Evolutionary conservation across 331 rosid genomes (phyloP), one percentile per base, ranked within the genome.

Genomic region (Malus hybrid): DNA sequence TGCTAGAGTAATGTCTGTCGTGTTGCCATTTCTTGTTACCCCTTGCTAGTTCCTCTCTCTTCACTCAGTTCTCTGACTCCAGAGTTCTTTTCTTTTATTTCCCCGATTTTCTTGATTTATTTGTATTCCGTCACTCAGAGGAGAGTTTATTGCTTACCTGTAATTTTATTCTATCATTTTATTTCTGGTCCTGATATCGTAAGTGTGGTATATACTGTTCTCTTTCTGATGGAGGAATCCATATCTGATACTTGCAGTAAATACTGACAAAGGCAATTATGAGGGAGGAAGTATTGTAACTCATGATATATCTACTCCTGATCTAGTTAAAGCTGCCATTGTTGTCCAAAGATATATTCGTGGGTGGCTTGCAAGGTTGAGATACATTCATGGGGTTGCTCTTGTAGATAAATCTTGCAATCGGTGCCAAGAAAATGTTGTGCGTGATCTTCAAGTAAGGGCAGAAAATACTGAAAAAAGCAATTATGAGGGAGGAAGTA

Each of bases 241-340:
- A 27, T 72, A 39, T 71, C 5, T 52, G 52, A 73, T 76, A 44
- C 77, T 82, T 78, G 62, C 85, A 93, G 97, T 88, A 83, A 83
- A 73, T 78, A 92, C 93, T 74, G 90, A 89, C 46, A 88, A 76
- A 77, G 64, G 81, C 54, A 42, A 42, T 10, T 42, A 3, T 32
- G 5, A 32, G 33, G 33, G 33, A 32, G 33, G 29, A 28, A 28
- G 29, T 28, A 28, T 28, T 28, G 29, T 28, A 28, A 28, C 29
- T 28, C 29, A 28, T 28, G 3, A 28, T 28, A 28, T 28, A 28
- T 28, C 29, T 28, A 3, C 29, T 28, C 29, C 29, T 28, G 29
- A 28, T 28, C 29, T 28, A 28, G 29, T 28, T 3, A 28, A 28
- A 28, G 29, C 29, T 28, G 29, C 29, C 29, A 28, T 28, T 28